Conservation (phyloP, 257 asterid species). For the Voacanga thouarsii region DNA sequence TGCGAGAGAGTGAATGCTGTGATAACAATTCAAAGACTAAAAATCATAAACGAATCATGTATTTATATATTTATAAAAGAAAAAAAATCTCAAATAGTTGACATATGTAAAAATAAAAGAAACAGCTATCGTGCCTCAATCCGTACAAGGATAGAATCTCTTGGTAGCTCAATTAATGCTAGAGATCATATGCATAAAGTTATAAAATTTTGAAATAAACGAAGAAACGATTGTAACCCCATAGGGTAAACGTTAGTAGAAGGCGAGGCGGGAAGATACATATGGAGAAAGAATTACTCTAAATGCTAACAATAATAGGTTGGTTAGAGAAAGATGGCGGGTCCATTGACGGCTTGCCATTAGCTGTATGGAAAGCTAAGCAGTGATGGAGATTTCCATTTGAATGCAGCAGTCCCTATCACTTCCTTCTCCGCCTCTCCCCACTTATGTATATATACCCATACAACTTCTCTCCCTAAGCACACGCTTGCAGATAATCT, state of each 20-base stretch:
- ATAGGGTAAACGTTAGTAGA: not conserved
- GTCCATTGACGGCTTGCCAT: conserved; percentile 60
- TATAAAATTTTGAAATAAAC: not conserved
- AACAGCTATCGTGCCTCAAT: not conserved
- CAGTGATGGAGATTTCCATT: conserved; percentile 25
- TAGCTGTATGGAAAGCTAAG: conserved; percentile 57
- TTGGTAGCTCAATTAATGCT: not conserved
- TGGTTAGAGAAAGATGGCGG: conserved; percentile 30
- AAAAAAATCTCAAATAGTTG: not conserved
- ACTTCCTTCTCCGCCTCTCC: not conserved
- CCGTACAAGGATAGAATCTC: not conserved
- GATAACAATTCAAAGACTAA: no score
- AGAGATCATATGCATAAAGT: no score
- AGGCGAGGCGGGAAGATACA: not conserved
- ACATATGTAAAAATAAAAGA: no score
- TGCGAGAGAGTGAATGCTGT: no score
- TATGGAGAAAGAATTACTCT: not conserved
- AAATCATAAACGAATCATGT: no score
- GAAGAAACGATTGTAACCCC: not conserved
- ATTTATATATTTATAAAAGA: no score
- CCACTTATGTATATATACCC: conserved; percentile 21
- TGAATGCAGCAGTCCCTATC: conserved; percentile 29
- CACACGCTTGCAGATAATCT: conserved; percentile 14
- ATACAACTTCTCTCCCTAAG: not conserved
- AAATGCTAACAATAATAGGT: conserved; percentile 19